Evolutionary conservation across 495 filamentous ascomycete species (phyloP).

Genomic region (Darksidea phi): DNA sequence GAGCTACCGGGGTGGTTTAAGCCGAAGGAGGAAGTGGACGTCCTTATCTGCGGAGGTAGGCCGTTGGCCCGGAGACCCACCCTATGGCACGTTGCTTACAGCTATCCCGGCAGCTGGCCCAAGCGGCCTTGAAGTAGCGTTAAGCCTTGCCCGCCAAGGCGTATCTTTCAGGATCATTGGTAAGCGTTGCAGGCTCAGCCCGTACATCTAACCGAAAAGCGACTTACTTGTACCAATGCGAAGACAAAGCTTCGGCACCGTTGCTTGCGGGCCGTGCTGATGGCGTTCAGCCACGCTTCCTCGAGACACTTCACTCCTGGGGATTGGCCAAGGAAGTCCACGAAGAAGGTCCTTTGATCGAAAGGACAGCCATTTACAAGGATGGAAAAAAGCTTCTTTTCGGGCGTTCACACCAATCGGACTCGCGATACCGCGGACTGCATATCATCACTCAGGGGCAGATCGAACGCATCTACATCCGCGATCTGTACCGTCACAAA

Average conservation of each 20-base stretch:
- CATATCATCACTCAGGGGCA: conserved; percentile 48
- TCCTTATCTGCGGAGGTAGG: conserved; percentile 42
- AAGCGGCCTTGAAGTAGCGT: conserved; percentile 36
- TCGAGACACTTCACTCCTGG: conserved; percentile 42
- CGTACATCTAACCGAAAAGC: too few species aligned
- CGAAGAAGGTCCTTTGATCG: conserved; percentile 46
- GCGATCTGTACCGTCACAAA: conserved; percentile 42
- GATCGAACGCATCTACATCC: conserved; percentile 44
- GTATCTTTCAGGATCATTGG: conserved; percentile 39
- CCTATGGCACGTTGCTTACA: conserved; percentile 1
- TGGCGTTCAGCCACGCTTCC: conserved; percentile 43
- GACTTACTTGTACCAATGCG: too few species aligned
- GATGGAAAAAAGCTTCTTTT: conserved; percentile 40
- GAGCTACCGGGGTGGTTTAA: too few species aligned
- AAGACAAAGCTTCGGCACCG: conserved; percentile 39
- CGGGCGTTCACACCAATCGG: conserved; percentile 39
- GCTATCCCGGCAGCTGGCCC: conserved; percentile 39
- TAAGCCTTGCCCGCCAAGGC: conserved; percentile 41
- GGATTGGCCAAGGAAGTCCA: conserved; percentile 42
- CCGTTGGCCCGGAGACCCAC: background rate
- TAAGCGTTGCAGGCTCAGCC: too few species aligned
- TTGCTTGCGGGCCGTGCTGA: conserved; percentile 41
- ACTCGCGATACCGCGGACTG: conserved; percentile 44
- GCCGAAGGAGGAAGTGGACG: conserved; percentile 41
- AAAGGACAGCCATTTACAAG: conserved; percentile 43